Evolutionary conservation across 148 eudicot species (phyloP), one percentile per base, ranked within the genome.

Genomic region (Linanthus parryae): DNA sequence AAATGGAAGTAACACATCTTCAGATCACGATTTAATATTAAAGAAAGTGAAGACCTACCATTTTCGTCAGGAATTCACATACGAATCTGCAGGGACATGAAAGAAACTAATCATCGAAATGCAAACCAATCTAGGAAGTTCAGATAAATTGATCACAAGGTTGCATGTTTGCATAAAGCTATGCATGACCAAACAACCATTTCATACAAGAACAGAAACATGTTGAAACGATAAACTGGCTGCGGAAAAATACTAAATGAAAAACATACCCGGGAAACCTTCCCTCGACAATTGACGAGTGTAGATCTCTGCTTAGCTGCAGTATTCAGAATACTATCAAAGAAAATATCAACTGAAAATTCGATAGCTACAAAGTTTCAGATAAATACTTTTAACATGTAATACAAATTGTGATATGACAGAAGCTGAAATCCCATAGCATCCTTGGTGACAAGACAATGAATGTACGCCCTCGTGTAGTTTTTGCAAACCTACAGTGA

Each of bases 401-500:
- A 83, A 71, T 66, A 73, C 47, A 87, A 44, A 64, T 87, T 87
- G 76, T 87, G 95, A 69, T 80, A 87, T 1, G 95, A 87, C 33
- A 87, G 61, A 63, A 87, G 96, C 61, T 87, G 92, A 64, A 88
- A 83, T 35, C 96, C 96, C 92, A 87, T 81, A 2, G 88, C 88
- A 54, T 87, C 92, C 72, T 83, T 87, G 4, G 96, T 87, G 28
- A 83, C 96, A 47, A 80, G 88, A 69, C 88, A 81, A 48, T 87
- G 92, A 46, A 87, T 64, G 44, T 80, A 87, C 13, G 96, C 92
- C 63, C 96, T 83, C 5, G 83, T 70, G 63, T 78, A 87, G 41
- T 52, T 87, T 77, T 83, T 76, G 72, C 92, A 83, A 19, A 81
- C 88, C 96, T 83, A 51, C 25, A 11, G 45, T 44, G 46, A 43